These are phyloP conservation scores for Fraxinus angustifolia DNA, from an alignment of 305 asterid genomes.

Conservation along the genomic window DNA sequence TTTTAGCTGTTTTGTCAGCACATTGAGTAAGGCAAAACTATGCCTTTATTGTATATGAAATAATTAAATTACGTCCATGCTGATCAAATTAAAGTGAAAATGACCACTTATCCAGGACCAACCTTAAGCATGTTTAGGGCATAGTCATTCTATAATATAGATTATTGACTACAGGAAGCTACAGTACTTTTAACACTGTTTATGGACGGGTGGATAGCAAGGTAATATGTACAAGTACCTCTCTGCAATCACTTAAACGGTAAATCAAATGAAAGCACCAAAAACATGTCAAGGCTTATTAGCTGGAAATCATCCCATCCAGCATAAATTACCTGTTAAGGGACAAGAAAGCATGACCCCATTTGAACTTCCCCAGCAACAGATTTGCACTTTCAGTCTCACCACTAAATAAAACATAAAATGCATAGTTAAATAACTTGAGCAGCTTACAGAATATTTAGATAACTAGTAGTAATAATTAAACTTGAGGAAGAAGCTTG, in stretches of 20 bases:
- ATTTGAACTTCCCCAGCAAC: conserved; percentile 82
- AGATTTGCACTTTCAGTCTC: conserved; percentile 77
- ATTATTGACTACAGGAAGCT: background rate
- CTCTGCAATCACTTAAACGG: background rate
- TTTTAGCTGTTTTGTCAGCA: background rate
- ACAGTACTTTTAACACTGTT: background rate
- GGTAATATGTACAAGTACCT: background rate
- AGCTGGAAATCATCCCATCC: background rate
- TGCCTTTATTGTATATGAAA: background rate
- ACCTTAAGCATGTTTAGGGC: background rate
- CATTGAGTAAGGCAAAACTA: background rate
- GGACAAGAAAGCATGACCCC: conserved; percentile 97
- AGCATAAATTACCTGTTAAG: conserved; percentile 54
- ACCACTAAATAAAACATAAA: conserved; percentile 39
- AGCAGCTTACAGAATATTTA: background rate
- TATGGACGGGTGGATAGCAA: background rate
- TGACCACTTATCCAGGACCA: background rate
- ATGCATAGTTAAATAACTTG: conserved; percentile 3
- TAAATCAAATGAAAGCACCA: background rate
- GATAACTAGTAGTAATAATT: background rate
- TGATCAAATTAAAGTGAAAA: background rate
- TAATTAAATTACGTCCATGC: background rate
- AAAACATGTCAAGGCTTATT: background rate
- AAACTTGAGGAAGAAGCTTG: background rate
- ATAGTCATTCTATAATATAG: background rate